A percentile compares a stretch with the other conserved stretches of the same genome.
Conservation (phyloP, 2,329 filamentous ascomycete species). For the Aureobasidium namibiae region DNA sequence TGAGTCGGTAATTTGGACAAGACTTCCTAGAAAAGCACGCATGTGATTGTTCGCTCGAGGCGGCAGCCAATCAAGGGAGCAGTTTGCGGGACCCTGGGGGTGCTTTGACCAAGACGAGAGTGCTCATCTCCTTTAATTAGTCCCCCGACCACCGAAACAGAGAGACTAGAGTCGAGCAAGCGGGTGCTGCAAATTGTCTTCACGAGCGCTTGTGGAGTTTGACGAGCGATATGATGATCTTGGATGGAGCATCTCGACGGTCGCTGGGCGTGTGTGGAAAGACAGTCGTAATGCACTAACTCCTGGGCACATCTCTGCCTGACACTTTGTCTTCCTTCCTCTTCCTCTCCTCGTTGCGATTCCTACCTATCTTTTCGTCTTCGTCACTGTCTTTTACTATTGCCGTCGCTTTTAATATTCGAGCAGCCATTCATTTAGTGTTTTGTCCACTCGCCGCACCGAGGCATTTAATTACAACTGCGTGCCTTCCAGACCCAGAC, state of each 20-base stretch:
- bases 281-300: slow-evolving; percentile 6
- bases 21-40: neutral
- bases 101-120: neutral
- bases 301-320: neutral
- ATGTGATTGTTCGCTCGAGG: neutral
- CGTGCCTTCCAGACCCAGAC: slow-evolving; percentile 12
- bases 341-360: neutral
- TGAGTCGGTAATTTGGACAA: slow-evolving; percentile 3
- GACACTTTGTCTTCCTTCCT: neutral
- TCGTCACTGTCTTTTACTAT: neutral
- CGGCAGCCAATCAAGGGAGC: neutral
- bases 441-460: neutral
- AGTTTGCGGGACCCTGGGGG: neutral
- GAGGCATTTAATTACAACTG: slow-evolving; percentile 7
- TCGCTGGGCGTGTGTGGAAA: neutral
- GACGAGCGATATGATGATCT: neutral
- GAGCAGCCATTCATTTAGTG: slow-evolving; percentile 11
- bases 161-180: slow-evolving; percentile 1
- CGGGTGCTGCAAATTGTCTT: slow-evolving; percentile 3
- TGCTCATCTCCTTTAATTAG: slow-evolving; percentile 3
- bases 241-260: neutral
- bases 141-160: neutral
- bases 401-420: neutral
- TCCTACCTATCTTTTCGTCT: neutral
- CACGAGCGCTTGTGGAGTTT: neutral